These are phyloP conservation scores for Chlamydomonas eustigma DNA, from an alignment of 139 green algal species.

Conservation along the genomic window DNA sequence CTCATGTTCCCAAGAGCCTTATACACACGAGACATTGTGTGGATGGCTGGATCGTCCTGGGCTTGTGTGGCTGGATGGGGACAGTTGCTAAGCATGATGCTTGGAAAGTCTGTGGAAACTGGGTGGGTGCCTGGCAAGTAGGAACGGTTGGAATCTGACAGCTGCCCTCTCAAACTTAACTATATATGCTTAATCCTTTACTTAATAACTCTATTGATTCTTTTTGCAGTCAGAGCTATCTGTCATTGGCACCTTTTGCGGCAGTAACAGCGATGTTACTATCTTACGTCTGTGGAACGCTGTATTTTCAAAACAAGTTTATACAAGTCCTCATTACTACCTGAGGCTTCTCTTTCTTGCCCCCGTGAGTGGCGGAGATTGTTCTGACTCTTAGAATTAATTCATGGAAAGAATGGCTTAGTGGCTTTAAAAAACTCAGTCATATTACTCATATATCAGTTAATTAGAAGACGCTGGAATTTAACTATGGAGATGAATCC, in stretches of 20 bases:
- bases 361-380: too few relatives aligned
- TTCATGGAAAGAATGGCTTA: too few relatives aligned
- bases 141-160: background rate
- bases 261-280: constrained; percentile 29
- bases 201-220: background rate
- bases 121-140: constrained; percentile 21
- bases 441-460: too few relatives aligned
- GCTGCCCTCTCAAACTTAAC: background rate
- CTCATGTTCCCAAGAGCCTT: constrained; percentile 88
- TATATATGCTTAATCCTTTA: background rate
- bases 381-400: too few relatives aligned
- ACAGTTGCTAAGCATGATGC: constrained; percentile 67
- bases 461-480: too few relatives aligned
- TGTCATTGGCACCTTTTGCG: constrained; percentile 27
- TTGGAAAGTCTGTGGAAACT: constrained; percentile 26
- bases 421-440: too few relatives aligned
- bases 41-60: constrained; percentile 70
- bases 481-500: too few relatives aligned
- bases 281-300: constrained; percentile 18
- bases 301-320: too few relatives aligned
- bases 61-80: constrained; percentile 61
- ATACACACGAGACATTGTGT: constrained; percentile 72
- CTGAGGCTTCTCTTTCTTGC: too few relatives aligned
- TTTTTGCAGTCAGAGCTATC: constrained; percentile 31
- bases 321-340: too few relatives aligned